Evolutionary conservation across 192 early-diverging fungal species (phyloP).

Genomic region (Dissophora globulifera): DNA sequence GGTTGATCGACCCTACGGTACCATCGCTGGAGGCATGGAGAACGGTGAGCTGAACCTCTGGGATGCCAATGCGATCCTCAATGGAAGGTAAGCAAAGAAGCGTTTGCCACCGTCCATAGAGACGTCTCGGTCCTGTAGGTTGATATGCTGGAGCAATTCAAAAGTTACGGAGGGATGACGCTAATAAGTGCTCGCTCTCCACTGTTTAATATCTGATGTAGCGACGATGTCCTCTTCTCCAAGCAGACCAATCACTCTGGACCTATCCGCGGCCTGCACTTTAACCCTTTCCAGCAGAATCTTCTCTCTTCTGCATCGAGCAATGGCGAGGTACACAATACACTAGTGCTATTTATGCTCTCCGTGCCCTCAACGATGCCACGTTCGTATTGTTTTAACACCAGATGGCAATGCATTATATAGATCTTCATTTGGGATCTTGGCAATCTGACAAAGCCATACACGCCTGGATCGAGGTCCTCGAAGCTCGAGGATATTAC

Average conservation of each 20-base stretch:
- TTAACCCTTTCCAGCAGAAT: conserved; percentile 88
- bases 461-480: conserved; percentile 87
- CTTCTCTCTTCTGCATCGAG: conserved; percentile 89
- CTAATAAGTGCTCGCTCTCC: neutral
- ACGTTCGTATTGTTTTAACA: too few relatives aligned
- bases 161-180: too few relatives aligned
- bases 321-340: conserved; percentile 89
- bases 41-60: conserved; percentile 92
- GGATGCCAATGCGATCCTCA: conserved; percentile 81
- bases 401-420: neutral
- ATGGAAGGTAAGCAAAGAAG: conserved; percentile 57
- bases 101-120: too few relatives aligned
- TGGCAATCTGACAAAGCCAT: conserved; percentile 86
- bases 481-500: conserved; percentile 90
- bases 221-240: conserved; percentile 70
- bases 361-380: neutral
- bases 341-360: neutral
- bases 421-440: conserved; percentile 97
- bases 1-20: conserved; percentile 67
- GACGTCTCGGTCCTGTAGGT: too few relatives aligned
- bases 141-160: too few relatives aligned
- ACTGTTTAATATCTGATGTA: conserved; percentile 20
- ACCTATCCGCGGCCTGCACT: conserved; percentile 90
- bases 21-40: conserved; percentile 94
- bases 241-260: conserved; percentile 83